Percentiles rank a stretch among this genome's conserved stretches.
Evolutionary conservation across 306 rosid species (phyloP).

Genomic region (Vigna angularis): DNA sequence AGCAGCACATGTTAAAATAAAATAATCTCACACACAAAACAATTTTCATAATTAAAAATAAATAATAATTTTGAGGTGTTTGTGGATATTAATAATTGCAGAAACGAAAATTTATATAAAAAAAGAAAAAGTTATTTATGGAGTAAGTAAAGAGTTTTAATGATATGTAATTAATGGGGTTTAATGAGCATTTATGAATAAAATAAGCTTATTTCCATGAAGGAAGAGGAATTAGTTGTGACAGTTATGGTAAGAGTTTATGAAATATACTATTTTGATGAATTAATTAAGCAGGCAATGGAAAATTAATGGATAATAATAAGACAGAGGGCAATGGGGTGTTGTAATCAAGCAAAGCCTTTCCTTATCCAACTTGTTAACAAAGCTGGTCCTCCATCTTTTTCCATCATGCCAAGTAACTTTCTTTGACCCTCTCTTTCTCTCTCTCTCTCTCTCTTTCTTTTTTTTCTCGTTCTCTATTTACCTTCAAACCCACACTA

Average conservation of each 20-base stretch:
- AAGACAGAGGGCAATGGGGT: neutral
- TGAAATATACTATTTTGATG: neutral
- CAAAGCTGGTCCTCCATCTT: conserved; percentile 28
- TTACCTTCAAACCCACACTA: conserved; percentile 43
- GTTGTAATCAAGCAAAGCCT: conserved; percentile 28
- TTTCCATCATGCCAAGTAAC: conserved; percentile 37
- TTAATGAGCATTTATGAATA: neutral
- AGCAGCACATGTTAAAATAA: neutral
- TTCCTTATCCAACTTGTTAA: conserved; percentile 28
- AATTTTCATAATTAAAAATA: neutral
- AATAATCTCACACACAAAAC: neutral
- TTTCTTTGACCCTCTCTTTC: conserved; percentile 36
- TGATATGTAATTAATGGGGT: too few species aligned
- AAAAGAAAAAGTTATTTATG: too few species aligned
- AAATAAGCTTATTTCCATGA: accelerated
- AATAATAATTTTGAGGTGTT: too few species aligned
- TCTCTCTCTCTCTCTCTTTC: neutral
- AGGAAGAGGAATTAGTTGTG: too few species aligned
- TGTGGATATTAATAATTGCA: too few species aligned
- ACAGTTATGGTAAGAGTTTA: too few species aligned
- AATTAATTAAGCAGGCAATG: neutral
- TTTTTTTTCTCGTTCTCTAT: neutral
- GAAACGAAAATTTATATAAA: too few species aligned
- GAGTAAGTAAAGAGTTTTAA: neutral
- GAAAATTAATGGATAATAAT: conserved; percentile 6